Evolutionary conservation across 805 yeast species (phyloP).

Genomic region (Yarrowia divulgata): DNA sequence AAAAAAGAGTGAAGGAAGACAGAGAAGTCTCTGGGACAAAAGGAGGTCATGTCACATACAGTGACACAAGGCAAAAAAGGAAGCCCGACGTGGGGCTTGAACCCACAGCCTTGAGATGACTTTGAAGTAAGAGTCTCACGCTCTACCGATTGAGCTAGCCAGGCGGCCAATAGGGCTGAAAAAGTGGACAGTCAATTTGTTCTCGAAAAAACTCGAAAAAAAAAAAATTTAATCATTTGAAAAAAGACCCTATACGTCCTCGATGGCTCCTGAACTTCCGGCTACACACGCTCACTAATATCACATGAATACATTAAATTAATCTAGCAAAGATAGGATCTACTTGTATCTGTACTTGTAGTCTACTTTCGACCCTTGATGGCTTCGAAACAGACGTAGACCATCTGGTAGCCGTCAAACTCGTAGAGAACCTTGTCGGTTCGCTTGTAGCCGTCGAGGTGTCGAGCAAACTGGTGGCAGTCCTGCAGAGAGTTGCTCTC

Average conservation of each 20-base stretch:
- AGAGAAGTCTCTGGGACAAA: neutral
- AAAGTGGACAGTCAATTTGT: neutral
- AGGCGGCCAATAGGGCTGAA: neutral
- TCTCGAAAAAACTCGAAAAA: neutral
- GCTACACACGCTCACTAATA: too few relatives aligned
- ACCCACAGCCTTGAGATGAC: conserved; percentile 37
- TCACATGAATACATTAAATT: neutral
- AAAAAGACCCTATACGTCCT: too few relatives aligned
- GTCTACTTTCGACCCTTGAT: conserved; percentile 35
- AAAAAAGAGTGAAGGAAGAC: too few relatives aligned
- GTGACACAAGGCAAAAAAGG: neutral
- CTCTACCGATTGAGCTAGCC: conserved; percentile 39
- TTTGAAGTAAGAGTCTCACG: conserved; percentile 27
- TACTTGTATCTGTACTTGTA: neutral
- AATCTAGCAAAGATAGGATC: neutral
- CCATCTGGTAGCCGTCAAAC: conserved; percentile 72
- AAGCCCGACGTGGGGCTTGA: conserved; percentile 39
- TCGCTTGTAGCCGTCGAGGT: conserved; percentile 61
- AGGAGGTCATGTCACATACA: neutral
- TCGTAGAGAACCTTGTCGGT: conserved; percentile 77
- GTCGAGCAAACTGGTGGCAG: conserved; percentile 43
- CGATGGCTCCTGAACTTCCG: too few relatives aligned
- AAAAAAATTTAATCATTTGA: neutral
- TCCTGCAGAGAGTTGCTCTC: conserved; percentile 43
- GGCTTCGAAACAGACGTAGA: conserved; percentile 70